These are phyloP conservation scores for Talaromyces sp. DNA, from an alignment of 2,329 filamentous ascomycete species.

Conservation along the genomic window DNA sequence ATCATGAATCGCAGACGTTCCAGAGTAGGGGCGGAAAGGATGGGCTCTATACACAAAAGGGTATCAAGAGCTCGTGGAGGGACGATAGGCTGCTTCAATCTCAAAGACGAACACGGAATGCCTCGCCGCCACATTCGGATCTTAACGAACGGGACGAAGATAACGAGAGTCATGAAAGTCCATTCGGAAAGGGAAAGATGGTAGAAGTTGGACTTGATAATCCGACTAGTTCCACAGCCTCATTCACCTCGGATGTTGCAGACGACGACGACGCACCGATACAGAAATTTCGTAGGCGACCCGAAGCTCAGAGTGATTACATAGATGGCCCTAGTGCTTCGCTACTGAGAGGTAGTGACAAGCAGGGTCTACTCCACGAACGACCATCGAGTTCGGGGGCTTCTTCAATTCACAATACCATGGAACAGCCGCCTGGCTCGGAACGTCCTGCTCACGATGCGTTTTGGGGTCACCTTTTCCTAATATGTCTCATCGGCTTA, in stretches of 20 bases:
- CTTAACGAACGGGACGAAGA: slow-evolving; percentile 35
- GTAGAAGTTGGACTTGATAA: slow-evolving; percentile 82
- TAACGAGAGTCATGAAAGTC: slow-evolving; percentile 28
- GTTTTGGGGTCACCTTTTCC: slow-evolving; percentile 87
- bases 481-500: slow-evolving; percentile 78
- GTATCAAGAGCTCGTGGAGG: slow-evolving; percentile 57
- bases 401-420: slow-evolving; percentile 55
- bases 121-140: slow-evolving; percentile 19
- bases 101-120: slow-evolving; percentile 36
- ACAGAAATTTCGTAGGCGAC: slow-evolving; percentile 52
- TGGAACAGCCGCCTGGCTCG: slow-evolving; percentile 54
- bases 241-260: slow-evolving; percentile 31
- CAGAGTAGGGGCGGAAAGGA: slow-evolving; percentile 46
- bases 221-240: slow-evolving; percentile 48
- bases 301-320: slow-evolving; percentile 38
- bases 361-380: slow-evolving; percentile 46
- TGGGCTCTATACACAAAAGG: slow-evolving; percentile 42
- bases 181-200: slow-evolving; percentile 61
- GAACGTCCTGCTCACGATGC: slow-evolving; percentile 79
- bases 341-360: slow-evolving; percentile 51
- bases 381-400: slow-evolving; percentile 48
- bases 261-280: slow-evolving; percentile 53
- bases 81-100: slow-evolving; percentile 44
- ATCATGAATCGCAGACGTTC: slow-evolving; percentile 56
- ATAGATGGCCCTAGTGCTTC: slow-evolving; percentile 41